phyloP scores from a whole-genome alignment of 768 basidiomycete genomes.

The Boletus subparvulus region DNA sequence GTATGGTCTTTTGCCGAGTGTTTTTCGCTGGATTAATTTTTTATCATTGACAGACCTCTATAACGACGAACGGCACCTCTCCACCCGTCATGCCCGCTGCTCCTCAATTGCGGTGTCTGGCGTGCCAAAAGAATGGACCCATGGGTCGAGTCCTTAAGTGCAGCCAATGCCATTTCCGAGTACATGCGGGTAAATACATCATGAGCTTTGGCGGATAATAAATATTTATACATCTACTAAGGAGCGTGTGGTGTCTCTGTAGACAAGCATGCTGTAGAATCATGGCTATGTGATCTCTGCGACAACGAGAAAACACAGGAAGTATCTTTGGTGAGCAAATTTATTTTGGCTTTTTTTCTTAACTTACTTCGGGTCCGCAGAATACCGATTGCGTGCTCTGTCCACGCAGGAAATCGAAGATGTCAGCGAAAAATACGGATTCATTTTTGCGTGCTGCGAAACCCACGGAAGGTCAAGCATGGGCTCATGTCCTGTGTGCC shows the following conservation, averaged over 20 bases:
- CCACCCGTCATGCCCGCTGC: slow-evolving; percentile 54
- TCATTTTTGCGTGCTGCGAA: slow-evolving; percentile 76
- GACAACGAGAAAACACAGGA: slow-evolving; percentile 80
- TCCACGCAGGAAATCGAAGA: slow-evolving; percentile 46
- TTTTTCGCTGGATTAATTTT: not conserved
- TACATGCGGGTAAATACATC: slow-evolving; percentile 64
- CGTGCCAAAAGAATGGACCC: slow-evolving; percentile 74
- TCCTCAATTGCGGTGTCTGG: slow-evolving; percentile 69
- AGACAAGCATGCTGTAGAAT: slow-evolving; percentile 60
- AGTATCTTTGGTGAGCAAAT: slow-evolving; percentile 66
- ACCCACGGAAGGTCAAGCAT: slow-evolving; percentile 90
- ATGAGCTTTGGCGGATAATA: not conserved
- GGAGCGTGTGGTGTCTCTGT: slow-evolving; percentile 68
- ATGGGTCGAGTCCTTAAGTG: slow-evolving; percentile 79
- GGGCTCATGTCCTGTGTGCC: slow-evolving; percentile 90
- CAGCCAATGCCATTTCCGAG: slow-evolving; percentile 71
- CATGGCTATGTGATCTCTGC: slow-evolving; percentile 88
- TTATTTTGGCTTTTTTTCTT: not conserved
- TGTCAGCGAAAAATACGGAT: slow-evolving; percentile 50
- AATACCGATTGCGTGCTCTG: slow-evolving; percentile 85
- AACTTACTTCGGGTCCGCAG: slow-evolving; percentile 38
- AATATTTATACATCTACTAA: slow-evolving; percentile 27
- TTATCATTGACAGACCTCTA: slow-evolving; percentile 25
- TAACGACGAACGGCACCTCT: slow-evolving; percentile 54
- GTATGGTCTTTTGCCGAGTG: slow-evolving; percentile 30